phyloP scores from a whole-genome alignment of 805 yeast species.

The Candida oleophila region DNA sequence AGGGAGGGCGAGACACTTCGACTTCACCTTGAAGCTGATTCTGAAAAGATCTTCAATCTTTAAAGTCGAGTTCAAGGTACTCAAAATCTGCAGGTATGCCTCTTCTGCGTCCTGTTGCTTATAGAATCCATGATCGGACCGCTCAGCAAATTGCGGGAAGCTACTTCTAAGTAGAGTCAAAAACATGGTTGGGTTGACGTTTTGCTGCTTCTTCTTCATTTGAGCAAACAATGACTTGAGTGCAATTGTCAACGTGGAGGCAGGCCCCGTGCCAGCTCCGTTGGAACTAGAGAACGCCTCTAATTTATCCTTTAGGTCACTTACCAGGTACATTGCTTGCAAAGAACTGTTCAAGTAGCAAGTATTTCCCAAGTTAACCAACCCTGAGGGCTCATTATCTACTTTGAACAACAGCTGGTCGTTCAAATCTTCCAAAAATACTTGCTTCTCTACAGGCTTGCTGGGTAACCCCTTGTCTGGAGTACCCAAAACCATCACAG shows the following conservation, averaged over 20 bases:
- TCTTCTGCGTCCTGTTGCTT: slow-evolving; percentile 99
- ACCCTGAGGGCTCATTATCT: slow-evolving; percentile 59
- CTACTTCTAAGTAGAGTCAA: slow-evolving; percentile 61
- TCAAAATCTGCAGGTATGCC: slow-evolving; percentile 77
- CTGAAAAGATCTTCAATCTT: slow-evolving; percentile 60
- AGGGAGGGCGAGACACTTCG: slow-evolving; percentile 56
- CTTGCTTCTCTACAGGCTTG: slow-evolving; percentile 52
- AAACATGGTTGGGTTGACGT: slow-evolving; percentile 67
- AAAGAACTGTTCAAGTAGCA: slow-evolving; percentile 73
- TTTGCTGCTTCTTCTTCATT: slow-evolving; percentile 44
- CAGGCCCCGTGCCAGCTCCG: slow-evolving; percentile 6
- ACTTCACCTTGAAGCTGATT: slow-evolving; percentile 59
- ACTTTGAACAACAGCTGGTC: slow-evolving; percentile 39
- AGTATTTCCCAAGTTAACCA: slow-evolving; percentile 71
- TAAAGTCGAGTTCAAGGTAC: slow-evolving; percentile 46
- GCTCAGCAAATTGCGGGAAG: slow-evolving; percentile 90
- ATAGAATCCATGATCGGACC: slow-evolving; percentile 62
- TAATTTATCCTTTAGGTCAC: slow-evolving; percentile 39
- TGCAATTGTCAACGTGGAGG: slow-evolving; percentile 23
- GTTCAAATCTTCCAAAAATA: slow-evolving; percentile 69
- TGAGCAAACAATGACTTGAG: slow-evolving; percentile 45
- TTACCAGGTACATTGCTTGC: slow-evolving; percentile 51
- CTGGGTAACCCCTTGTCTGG: slow-evolving; percentile 63
- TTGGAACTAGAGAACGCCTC: slow-evolving; percentile 15
- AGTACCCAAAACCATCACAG: slow-evolving; percentile 88